Base-by-base conservation (phyloP, 306 rosid species). In the Sphenostylis stenocarpa region DNA sequence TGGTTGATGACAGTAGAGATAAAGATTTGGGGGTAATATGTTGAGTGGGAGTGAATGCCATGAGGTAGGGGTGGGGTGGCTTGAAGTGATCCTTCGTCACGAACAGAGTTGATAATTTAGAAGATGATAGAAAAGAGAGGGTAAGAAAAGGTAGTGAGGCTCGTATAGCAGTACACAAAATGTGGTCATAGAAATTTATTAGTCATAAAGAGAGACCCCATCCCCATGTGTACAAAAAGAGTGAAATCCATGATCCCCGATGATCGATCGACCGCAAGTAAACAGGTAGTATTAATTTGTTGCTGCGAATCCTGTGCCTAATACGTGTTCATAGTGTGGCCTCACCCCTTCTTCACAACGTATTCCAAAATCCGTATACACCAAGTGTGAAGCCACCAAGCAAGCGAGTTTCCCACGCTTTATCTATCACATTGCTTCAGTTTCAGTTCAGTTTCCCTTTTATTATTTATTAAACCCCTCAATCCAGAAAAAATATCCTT, bases 391-490 rank as follows among this genome's bases (percentile, higher is more conserved):
- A 21, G 61, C 14, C 4, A 4, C 10, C 0, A 23, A 26, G 8
- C 6, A 38, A 11, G 72, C 93, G 95, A 88, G 5, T 73, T 79
- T 41, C 90, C 93, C 95, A 91, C 97, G 95, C 86, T 63, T 58
- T 82, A 56, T 53, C 81, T 87, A 56, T 52, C 81, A 85, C 51
- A n/a, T 34, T 33, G 45, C 36, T 65, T 47, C 49, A 29, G 3
- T 17, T 31, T 51, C 17, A 47, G 9, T 70, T 17, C 13, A 52
- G 60, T 11, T 23, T 14, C 21, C 33, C 10, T 72, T 72, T 72
- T 29, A 7, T 21, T 41, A 15, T 23, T 41, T 41, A 41, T 41
- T 41, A 41, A 41, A 1, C 39, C 39, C 26, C 43, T 43, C 48
- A 64, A 26, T 31, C 4, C 21, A 19, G 10, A 28, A 41, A 6